Evolutionary conservation across 1,284 basidiomycete species (phyloP).

Genomic region (Pseudomicrostroma phylloplanum): DNA sequence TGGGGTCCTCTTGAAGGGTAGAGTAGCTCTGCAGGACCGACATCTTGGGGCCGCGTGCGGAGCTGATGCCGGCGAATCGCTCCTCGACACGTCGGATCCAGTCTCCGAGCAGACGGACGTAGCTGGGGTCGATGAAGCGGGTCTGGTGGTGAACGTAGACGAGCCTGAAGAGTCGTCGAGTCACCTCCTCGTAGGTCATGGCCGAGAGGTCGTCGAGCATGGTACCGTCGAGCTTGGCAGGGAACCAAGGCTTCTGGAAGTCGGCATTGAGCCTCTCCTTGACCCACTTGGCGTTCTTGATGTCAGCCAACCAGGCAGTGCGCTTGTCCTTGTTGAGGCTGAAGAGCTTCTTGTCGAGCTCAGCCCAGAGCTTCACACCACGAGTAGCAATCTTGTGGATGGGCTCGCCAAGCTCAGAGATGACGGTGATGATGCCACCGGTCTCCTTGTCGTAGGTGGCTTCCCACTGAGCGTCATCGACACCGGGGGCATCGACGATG

Average conservation of each 20-base stretch:
- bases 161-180: conserved; percentile 78
- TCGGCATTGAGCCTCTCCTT: conserved; percentile 88
- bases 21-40: conserved; percentile 66
- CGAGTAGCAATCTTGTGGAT: conserved; percentile 98
- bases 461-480: conserved; percentile 85
- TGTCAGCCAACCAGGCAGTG: conserved; percentile 74
- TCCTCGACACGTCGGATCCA: conserved; percentile 90
- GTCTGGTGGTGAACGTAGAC: conserved; percentile 87
- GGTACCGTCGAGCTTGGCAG: conserved; percentile 54
- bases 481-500: conserved; percentile 88
- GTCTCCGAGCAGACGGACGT: conserved; percentile 90
- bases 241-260: conserved; percentile 68
- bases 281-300: conserved; percentile 67
- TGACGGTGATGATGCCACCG: conserved; percentile 91
- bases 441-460: conserved; percentile 89
- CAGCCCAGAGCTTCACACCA: conserved; percentile 93
- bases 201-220: conserved; percentile 74
- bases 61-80: conserved; percentile 57
- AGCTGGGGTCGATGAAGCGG: conserved; percentile 88
- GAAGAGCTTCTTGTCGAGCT: conserved; percentile 87
- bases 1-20: conserved; percentile 70
- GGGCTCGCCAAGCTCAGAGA: conserved; percentile 94
- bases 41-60: conserved; percentile 30
- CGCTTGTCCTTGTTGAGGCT: conserved; percentile 92
- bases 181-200: conserved; percentile 98